Base-by-base conservation (phyloP, 2,329 filamentous ascomycete genomes). In the Fusarium sp. region DNA sequence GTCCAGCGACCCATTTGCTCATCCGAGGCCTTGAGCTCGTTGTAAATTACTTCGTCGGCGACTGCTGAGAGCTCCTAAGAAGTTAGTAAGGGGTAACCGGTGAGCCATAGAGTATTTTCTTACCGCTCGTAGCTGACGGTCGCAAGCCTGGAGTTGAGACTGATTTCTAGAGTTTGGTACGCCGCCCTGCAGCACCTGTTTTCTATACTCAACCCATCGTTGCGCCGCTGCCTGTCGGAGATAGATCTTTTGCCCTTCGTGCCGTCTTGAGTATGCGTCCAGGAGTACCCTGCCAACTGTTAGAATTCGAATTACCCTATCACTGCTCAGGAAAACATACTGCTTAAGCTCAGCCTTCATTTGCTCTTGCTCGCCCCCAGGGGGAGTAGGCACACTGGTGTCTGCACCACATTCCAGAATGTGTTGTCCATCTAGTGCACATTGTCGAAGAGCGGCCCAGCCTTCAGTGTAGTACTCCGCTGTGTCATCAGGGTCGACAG, bases 391-490 rank as follows among this genome's bases (percentile, higher is more conserved):
- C 15, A 90, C 88, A 55, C 82, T 83, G 18, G 88, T 88, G 77
- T 91, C 89, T 43, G 88, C 88, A 24, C 87, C 88, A 73, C 87
- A 88, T 75, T 90, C 88, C 66, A 91, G 83, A 70, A 91, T 90
- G 79, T 89, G 84, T 75, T 89, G 88, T 9, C 89, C 89, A 73
- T 91, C 89, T 44, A 89, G 75, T 53, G 84, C 82, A 79, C 88
- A 90, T 79, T 91, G 89, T 44, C 89, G 85, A 54, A 91, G 80
- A 18, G 85, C 85, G 7, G 86, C 83, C 88, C 88, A 91, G 24
- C 89, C 89, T 68, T 90, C 88, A 15, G 88, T 89, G 78, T 88
- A 87, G 75, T 89, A 89, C 75, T 91, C 89, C 56, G 87, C 84
- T 61, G 82, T 79, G 78, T 88, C 80, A 6, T 79, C 74, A 10